Conservation (phyloP, 2,329 filamentous ascomycete species). For the Sclerotinia trifoliorum region DNA sequence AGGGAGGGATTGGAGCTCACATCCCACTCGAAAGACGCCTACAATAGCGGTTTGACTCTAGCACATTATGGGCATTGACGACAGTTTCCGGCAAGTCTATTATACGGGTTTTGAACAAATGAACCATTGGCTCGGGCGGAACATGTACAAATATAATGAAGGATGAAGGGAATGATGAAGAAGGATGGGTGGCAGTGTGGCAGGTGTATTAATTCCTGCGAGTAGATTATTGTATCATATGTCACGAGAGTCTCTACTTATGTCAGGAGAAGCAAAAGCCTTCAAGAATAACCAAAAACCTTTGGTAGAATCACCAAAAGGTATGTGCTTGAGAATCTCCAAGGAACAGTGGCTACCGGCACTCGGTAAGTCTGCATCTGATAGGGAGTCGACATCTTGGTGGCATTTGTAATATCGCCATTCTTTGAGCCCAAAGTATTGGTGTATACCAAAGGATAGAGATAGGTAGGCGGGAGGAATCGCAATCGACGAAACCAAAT, state of each 20-base stretch:
- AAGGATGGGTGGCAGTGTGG: neutral
- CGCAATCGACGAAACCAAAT: neutral
- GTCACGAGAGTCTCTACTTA: neutral
- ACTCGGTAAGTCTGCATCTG: neutral
- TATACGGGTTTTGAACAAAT: neutral
- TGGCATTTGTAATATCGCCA: neutral
- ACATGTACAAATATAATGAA: slow-evolving; percentile 5
- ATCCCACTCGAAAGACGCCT: neutral
- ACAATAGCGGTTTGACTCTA: neutral
- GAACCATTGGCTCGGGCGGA: neutral
- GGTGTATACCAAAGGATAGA: neutral
- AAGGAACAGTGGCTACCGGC: neutral
- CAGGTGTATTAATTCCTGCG: neutral
- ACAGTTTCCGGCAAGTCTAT: neutral
- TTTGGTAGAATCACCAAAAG: neutral
- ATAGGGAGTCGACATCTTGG: neutral
- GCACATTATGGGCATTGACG: neutral
- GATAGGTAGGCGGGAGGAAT: neutral
- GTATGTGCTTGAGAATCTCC: neutral
- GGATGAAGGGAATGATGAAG: neutral
- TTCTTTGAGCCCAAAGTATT: neutral
- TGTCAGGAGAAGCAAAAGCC: neutral
- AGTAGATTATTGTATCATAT: neutral
- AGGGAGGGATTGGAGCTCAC: neutral
- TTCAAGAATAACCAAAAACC: neutral